Percentiles rank a stretch among this genome's conserved stretches.
These are phyloP conservation scores for Pleurotus pulmonarius DNA, from an alignment of 768 basidiomycete species.

Conservation along the genomic window DNA sequence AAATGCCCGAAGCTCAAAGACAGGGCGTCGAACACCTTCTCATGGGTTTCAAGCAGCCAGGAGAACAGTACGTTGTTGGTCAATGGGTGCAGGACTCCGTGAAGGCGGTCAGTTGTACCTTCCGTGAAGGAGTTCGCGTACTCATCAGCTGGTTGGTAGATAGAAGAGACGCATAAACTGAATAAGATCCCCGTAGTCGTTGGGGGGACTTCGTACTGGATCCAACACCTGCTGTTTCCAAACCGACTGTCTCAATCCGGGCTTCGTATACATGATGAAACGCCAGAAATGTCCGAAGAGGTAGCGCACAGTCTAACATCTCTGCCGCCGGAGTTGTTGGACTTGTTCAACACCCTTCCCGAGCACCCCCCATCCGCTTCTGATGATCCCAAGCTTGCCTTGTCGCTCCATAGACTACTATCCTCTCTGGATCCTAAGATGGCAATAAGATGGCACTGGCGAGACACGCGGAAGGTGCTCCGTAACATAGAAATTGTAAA, in stretches of 20 bases:
- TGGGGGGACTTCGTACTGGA: slow-evolving; percentile 97
- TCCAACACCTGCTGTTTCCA: slow-evolving; percentile 92
- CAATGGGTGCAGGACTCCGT: slow-evolving; percentile 88
- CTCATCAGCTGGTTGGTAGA: slow-evolving; percentile 38
- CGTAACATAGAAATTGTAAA: slow-evolving; percentile 76
- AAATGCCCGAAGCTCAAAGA: slow-evolving; percentile 73
- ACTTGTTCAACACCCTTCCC: slow-evolving; percentile 57
- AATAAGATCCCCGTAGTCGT: slow-evolving; percentile 82
- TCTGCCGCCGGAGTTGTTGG: slow-evolving; percentile 43
- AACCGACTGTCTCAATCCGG: slow-evolving; percentile 48
- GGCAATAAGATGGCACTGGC: slow-evolving; percentile 93
- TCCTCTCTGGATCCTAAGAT: slow-evolving; percentile 65
- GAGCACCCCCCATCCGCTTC: slow-evolving; percentile 54
- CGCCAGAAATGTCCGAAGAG: slow-evolving; percentile 25
- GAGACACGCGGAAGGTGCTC: slow-evolving; percentile 86
- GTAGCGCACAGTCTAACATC: slow-evolving; percentile 37
- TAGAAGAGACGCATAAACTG: slow-evolving; percentile 64
- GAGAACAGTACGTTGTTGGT: slow-evolving; percentile 82
- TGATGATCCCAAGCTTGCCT: slow-evolving; percentile 50
- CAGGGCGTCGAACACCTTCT: slow-evolving; percentile 84
- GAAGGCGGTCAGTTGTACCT: slow-evolving; percentile 52
- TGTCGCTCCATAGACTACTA: slow-evolving; percentile 66
- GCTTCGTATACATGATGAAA: slow-evolving; percentile 7
- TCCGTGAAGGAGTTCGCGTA: not conserved
- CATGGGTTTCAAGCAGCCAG: slow-evolving; percentile 84